Conservation (phyloP, 1,284 basidiomycete species). For the Heterobasidion parviporum region DNA sequence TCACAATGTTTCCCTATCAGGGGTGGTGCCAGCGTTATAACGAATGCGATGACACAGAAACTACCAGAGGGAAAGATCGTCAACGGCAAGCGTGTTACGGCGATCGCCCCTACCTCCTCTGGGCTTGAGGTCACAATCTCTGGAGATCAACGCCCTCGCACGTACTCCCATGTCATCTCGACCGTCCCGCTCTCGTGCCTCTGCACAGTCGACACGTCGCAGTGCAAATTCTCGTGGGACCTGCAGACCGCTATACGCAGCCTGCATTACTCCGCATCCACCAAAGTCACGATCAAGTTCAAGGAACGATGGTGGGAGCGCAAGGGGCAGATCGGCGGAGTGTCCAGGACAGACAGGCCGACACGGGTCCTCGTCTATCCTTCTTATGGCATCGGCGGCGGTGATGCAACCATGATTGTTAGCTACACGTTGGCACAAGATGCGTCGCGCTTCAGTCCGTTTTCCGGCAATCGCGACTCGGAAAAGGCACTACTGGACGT, state of each 20-base stretch:
- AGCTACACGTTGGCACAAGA: slow-evolving; percentile 13
- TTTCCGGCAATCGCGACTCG: neutral
- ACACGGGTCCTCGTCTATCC: slow-evolving; percentile 25
- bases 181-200: slow-evolving; percentile 20
- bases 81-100: neutral
- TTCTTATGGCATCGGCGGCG: slow-evolving; percentile 12
- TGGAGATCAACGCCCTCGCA: neutral
- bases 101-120: neutral
- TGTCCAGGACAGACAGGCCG: slow-evolving; percentile 20
- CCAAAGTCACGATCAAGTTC: slow-evolving; percentile 26
- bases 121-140: neutral
- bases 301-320: slow-evolving; percentile 23
- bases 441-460: neutral
- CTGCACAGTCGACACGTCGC: slow-evolving; percentile 17
- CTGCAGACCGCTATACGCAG: slow-evolving; percentile 18
- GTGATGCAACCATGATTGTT: slow-evolving; percentile 9
- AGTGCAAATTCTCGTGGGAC: slow-evolving; percentile 14
- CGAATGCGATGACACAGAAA: neutral
- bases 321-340: slow-evolving; percentile 14
- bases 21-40: neutral
- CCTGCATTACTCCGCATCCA: slow-evolving; percentile 19
- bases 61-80: neutral
- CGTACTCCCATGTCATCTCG: slow-evolving; percentile 22
- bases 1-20: neutral
- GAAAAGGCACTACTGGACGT: neutral